Evolutionary conservation across 108 stramenopile genomes (phyloP).

Genomic region (Discostella stelligeroides): DNA sequence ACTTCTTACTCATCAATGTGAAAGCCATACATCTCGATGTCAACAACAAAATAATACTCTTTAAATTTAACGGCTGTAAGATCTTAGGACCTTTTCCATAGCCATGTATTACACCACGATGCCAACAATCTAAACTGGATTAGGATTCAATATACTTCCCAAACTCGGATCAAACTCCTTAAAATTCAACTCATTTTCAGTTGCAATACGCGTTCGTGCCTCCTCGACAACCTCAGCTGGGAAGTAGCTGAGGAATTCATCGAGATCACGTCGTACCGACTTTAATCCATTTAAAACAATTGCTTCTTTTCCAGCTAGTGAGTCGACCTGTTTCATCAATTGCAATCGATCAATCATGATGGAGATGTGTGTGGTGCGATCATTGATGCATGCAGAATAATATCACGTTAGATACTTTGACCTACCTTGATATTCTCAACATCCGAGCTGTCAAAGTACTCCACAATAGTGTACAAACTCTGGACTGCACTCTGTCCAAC

Average conservation of each 20-base stretch:
- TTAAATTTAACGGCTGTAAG: no score
- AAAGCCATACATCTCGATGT: background rate
- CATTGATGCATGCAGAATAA: no score
- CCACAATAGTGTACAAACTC: conserved; percentile 80
- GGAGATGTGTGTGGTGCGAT: background rate
- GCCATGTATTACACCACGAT: no score
- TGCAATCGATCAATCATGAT: background rate
- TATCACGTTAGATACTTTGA: background rate
- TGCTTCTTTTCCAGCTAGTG: conserved; percentile 70
- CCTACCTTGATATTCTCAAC: conserved; percentile 83
- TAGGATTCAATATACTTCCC: conserved; percentile 76
- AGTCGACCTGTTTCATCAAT: conserved; percentile 36
- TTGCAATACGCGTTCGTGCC: conserved; percentile 53
- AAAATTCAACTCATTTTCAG: conserved; percentile 81
- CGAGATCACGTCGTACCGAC: conserved; percentile 61
- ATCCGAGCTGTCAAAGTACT: conserved; percentile 88
- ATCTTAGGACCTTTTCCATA: no score
- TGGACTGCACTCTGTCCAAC: conserved; percentile 72
- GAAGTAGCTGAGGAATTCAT: conserved; percentile 78
- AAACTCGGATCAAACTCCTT: conserved; percentile 78
- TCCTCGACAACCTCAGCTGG: conserved; percentile 59
- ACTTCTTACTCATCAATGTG: background rate
- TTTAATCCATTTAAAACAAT: conserved; percentile 76
- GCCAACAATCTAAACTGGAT: no score
- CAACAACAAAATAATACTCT: no score